Evolutionary conservation across 305 asterid genomes (phyloP), one percentile per base, ranked within the genome.

Genomic region (Fraxinus angustifolia): DNA sequence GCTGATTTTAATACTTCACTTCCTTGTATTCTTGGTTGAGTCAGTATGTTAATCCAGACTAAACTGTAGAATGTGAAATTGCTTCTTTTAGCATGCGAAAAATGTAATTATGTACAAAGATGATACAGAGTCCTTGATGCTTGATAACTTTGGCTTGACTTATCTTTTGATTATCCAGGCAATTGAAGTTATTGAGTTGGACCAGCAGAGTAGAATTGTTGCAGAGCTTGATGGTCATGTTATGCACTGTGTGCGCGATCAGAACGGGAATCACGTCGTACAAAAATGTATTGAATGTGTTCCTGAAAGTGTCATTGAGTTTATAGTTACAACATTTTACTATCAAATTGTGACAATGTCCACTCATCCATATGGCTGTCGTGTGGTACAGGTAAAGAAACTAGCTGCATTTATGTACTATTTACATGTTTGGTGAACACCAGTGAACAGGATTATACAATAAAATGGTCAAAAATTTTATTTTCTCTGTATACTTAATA

Each of bases 301-400:
- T 78, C 94, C 98, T 28, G 94, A 88, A 78, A 84, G 84, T 6
- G 83, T 88, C 78, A 89, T 90, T 87, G 90, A 91, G 56, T 92
- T 92, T 84, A 86, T 93, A 21, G 84, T 92, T 42, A 81, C 90
- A 21, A 88, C 93, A 40, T 92, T 93, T 79, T 88, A 87, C 76
- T 89, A 89, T 79, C 98, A 93, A 83, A 94, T 92, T 70, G 92
- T 90, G 71, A 84, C 91, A 23, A 79, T 93, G 85, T 91, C 97
- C 40, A 92, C 94, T 53, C 97, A 92, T 87, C 97, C 95, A 21
- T 91, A 93, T 86, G 97, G 97, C 53, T 93, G 97, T 80, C 92
- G 97, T 67, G 97, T 93, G 75, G 91, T 92, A 90, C 97, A 93
- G 97, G 97, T 93, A 80, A 78, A 78, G 28, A 35, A 21, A 62